Evolutionary conservation across 345 rosid genomes (phyloP), one percentile per base, ranked within the genome.

Genomic region (Firmiana major): DNA sequence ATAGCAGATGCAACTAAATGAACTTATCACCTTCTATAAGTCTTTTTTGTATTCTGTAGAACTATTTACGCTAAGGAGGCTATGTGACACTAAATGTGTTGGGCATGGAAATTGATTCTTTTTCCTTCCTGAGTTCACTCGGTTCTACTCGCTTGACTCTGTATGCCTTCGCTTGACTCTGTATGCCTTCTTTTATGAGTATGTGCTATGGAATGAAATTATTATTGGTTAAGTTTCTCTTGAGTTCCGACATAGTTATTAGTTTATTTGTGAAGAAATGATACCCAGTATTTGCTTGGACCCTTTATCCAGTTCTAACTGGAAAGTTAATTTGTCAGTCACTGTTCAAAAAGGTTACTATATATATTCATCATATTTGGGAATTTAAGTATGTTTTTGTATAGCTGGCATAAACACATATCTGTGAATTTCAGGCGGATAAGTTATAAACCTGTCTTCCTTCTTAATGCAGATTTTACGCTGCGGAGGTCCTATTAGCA

Each of bases 401-500:
- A 34, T 81, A 19, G 55, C 24, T 51, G 72, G 55, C 21, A 24
- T 45, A 67, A 67, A 45, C 36, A 13, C 55, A 57, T n/a, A 34
- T 42, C 24, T 49, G 58, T 49, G 15, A 22, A 60, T 73, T 69
- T 68, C 43, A 17, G 53, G 7, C 1, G 1, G 11, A 45, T 45
- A 48, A 63, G 38, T 43, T 76, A n/a, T 36, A 26, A 53, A 54
- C 21, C 63, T 53, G 0, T 69, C 66, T 15, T 75, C 42, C 63
- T 80, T 73, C 49, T 24, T 9, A 36, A 53, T 79, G 81, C 88
- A 95, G 99, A 77, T 96, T 96, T 83, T 96, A 93, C 54, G 99
- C 99, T 7, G 97, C 99, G 36, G 99, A 93, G 85, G 97, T 93
- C 73, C 83, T 96, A 79, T 76, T 96, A 84, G 99, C 99, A 1